These are phyloP conservation scores for Arthrobotrys sphaeroides DNA, from an alignment of 2,329 filamentous ascomycete species.

Conservation along the genomic window DNA sequence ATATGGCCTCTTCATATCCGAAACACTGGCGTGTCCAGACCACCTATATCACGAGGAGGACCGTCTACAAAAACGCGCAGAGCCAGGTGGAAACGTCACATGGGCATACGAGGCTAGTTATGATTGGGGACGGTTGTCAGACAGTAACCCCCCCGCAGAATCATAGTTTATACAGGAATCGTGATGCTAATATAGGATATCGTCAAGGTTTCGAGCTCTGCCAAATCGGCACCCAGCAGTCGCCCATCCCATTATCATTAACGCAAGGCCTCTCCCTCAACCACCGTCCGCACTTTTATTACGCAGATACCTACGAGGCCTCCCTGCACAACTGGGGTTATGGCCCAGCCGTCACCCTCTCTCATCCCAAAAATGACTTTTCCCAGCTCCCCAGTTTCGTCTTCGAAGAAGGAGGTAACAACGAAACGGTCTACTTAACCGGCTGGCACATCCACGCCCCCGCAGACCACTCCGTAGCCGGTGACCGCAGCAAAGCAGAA, in stretches of 20 bases:
- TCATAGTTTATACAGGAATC: background rate
- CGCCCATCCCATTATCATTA: conserved; percentile 64
- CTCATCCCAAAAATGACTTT: conserved; percentile 60
- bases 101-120: conserved; percentile 61
- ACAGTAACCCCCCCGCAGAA: conserved; percentile 54
- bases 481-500: conserved; percentile 63
- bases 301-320: conserved; percentile 60
- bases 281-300: conserved; percentile 63
- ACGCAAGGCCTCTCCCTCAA: conserved; percentile 61
- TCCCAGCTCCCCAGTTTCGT: conserved; percentile 62
- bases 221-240: conserved; percentile 66
- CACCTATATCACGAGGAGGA: conserved; percentile 49
- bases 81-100: conserved; percentile 39
- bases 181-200: conserved; percentile 1
- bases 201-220: conserved; percentile 62
- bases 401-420: conserved; percentile 61
- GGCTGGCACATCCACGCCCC: conserved; percentile 67
- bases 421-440: conserved; percentile 63
- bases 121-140: conserved; percentile 62
- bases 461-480: conserved; percentile 65
- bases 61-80: conserved; percentile 39
- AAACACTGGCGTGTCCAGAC: conserved; percentile 55
- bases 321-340: conserved; percentile 66
- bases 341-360: conserved; percentile 63
- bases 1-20: conserved; percentile 23